Percentiles rank a stretch among this genome's conserved stretches.
Conservation (phyloP, 2,329 filamentous ascomycete species). For the Phialocephala sp. region DNA sequence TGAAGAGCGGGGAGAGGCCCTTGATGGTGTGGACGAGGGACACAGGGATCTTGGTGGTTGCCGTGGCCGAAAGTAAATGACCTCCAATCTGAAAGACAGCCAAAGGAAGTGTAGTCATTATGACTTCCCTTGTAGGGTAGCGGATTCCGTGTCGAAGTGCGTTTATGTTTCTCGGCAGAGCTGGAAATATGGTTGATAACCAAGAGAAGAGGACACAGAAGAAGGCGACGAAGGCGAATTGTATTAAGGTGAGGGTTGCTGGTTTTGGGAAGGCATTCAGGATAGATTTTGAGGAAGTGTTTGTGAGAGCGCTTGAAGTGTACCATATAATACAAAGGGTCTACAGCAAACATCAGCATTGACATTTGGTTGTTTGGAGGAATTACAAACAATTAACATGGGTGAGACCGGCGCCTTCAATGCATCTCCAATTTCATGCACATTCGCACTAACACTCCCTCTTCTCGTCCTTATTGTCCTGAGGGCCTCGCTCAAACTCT, state of each 20-base stretch:
- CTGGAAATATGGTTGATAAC: slow-evolving; percentile 74
- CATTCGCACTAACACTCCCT: slow-evolving; percentile 89
- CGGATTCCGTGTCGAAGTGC: slow-evolving; percentile 85
- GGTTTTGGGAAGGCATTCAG: slow-evolving; percentile 89
- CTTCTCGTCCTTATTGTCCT: slow-evolving; percentile 79
- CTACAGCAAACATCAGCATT: slow-evolving; percentile 55
- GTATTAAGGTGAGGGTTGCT: slow-evolving; percentile 87
- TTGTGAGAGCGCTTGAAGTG: slow-evolving; percentile 91
- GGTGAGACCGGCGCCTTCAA: slow-evolving; percentile 89
- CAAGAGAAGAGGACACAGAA: slow-evolving; percentile 84
- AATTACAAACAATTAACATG: slow-evolving; percentile 75
- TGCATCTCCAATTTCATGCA: slow-evolving; percentile 90
- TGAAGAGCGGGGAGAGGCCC: slow-evolving; percentile 93
- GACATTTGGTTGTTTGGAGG: slow-evolving; percentile 13
- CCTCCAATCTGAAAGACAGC: slow-evolving; percentile 92
- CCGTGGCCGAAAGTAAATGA: slow-evolving; percentile 91
- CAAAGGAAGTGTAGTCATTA: slow-evolving; percentile 86
- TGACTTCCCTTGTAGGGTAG: slow-evolving; percentile 78
- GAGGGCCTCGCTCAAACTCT: slow-evolving; percentile 89
- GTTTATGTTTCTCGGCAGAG: slow-evolving; percentile 72
- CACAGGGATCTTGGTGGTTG: slow-evolving; percentile 92
- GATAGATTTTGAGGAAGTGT: slow-evolving; percentile 97
- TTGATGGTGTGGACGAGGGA: slow-evolving; percentile 99
- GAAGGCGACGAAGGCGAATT: slow-evolving; percentile 90
- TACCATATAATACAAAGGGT: slow-evolving; percentile 91